A percentile compares a stretch with the other conserved stretches of the same genome.
These are phyloP conservation scores for Acanthamoeba sp. DNA, from an alignment of 208 protist genomes.

Conservation along the genomic window DNA sequence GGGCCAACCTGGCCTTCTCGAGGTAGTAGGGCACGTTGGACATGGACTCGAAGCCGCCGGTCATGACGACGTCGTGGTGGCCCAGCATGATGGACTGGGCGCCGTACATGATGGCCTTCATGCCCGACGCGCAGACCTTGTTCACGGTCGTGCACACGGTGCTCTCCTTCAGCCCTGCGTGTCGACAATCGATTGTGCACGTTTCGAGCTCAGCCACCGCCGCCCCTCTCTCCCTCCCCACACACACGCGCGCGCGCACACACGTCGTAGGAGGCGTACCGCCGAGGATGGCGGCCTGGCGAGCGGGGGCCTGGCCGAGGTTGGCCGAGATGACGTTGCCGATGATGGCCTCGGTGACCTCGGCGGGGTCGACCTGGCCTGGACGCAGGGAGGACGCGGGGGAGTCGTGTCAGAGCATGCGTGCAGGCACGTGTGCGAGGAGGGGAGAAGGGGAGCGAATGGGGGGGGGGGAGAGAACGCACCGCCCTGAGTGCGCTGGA, in stretches of 20 bases:
- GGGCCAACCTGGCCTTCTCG: constrained; percentile 81
- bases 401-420: background rate
- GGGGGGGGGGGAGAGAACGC: background rate
- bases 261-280: constrained; percentile 8
- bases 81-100: constrained; percentile 88
- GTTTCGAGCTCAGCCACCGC: too few relatives aligned
- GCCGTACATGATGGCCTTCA: constrained; percentile 90
- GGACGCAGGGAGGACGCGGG: background rate
- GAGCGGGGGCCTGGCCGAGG: constrained; percentile 89
- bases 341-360: constrained; percentile 87
- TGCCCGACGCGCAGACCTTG: constrained; percentile 92
- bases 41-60: constrained; percentile 94
- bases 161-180: background rate
- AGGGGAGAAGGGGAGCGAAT: background rate
- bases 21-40: constrained; percentile 90
- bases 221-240: too few relatives aligned
- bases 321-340: constrained; percentile 90
- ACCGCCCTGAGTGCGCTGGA: constrained; percentile 76
- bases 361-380: background rate
- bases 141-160: constrained; percentile 88
- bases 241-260: background rate
- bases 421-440: background rate
- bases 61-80: constrained; percentile 84
- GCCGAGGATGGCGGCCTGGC: constrained; percentile 86
- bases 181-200: background rate